phyloP scores from a whole-genome alignment of 495 filamentous ascomycete species.

The Rhypophila decipiens region DNA sequence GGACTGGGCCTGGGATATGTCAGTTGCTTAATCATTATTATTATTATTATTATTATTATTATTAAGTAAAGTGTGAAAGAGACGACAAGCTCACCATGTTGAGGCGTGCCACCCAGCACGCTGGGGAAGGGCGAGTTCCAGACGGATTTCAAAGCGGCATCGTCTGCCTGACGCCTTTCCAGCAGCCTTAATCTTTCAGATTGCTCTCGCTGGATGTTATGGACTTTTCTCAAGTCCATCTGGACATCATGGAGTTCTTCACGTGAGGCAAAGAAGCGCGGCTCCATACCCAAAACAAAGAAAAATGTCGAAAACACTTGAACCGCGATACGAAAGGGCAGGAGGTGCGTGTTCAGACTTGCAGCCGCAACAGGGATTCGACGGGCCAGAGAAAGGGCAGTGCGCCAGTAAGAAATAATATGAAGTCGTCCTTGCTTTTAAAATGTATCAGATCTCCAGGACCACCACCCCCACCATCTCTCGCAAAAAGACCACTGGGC shows the following conservation, averaged over 20 bases:
- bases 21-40: too few relatives aligned
- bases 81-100: slow-evolving; percentile 58
- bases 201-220: slow-evolving; percentile 71
- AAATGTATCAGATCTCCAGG: slow-evolving; percentile 28
- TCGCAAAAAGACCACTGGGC: slow-evolving; percentile 25
- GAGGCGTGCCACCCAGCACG: slow-evolving; percentile 66
- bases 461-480: slow-evolving; percentile 33
- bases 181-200: slow-evolving; percentile 71
- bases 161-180: slow-evolving; percentile 74
- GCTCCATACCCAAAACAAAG: slow-evolving; percentile 44
- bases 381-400: background rate
- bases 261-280: slow-evolving; percentile 43
- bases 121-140: slow-evolving; percentile 87
- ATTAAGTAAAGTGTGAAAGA: background rate
- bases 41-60: too few relatives aligned
- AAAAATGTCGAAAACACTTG: background rate
- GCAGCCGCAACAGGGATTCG: background rate
- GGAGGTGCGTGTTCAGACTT: background rate
- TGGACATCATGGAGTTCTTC: slow-evolving; percentile 84
- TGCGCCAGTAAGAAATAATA: background rate
- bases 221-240: slow-evolving; percentile 79
- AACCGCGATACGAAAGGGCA: background rate
- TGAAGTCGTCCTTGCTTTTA: slow-evolving; percentile 26
- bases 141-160: slow-evolving; percentile 75
- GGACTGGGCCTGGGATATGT: slow-evolving; percentile 55